Conservation (phyloP, 73 alveolate genomes). For the Blepharisma japonicum region DNA sequence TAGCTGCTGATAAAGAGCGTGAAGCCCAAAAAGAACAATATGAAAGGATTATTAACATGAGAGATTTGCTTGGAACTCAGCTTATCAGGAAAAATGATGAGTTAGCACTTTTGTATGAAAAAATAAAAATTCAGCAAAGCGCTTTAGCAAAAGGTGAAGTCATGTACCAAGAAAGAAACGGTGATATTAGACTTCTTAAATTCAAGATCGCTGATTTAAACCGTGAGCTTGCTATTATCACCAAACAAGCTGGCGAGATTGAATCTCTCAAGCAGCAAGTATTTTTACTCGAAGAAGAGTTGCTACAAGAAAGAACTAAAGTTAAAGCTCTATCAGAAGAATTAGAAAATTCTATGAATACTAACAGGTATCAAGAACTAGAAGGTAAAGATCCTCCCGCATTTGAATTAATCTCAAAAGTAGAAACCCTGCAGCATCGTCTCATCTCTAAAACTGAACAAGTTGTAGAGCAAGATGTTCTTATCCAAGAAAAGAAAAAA, state of each 20-base stretch:
- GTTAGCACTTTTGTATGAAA: conserved; percentile 96
- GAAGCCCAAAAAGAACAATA: conserved; percentile 56
- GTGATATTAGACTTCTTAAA: conserved; percentile 73
- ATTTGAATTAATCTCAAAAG: conserved; percentile 86
- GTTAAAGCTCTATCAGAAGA: conserved; percentile 98
- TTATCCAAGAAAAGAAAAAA: conserved; percentile 88
- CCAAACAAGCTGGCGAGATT: conserved; percentile 36
- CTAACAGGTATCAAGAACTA: conserved; percentile 87
- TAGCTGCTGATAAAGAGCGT: conserved; percentile 63
- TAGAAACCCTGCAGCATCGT: conserved; percentile 83
- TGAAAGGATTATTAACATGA: conserved; percentile 60
- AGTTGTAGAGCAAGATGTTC: conserved; percentile 88
- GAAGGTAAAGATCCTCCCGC: conserved; percentile 96
- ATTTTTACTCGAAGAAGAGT: background rate
- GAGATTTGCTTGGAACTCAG: conserved; percentile 84
- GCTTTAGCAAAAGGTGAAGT: conserved; percentile 86
- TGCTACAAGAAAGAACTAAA: conserved; percentile 82
- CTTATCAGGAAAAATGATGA: conserved; percentile 98
- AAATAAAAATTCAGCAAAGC: conserved; percentile 84
- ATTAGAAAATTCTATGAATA: conserved; percentile 81
- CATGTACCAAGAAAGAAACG: conserved; percentile 53
- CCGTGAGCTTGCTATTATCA: conserved; percentile 46
- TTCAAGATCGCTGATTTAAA: conserved; percentile 74
- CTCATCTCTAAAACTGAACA: conserved; percentile 90
- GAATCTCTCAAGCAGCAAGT: conserved; percentile 47